Evolutionary conservation across 2,329 filamentous ascomycete species (phyloP), one percentile per base, ranked within the genome.

Genomic region (Claviceps sp.): DNA sequence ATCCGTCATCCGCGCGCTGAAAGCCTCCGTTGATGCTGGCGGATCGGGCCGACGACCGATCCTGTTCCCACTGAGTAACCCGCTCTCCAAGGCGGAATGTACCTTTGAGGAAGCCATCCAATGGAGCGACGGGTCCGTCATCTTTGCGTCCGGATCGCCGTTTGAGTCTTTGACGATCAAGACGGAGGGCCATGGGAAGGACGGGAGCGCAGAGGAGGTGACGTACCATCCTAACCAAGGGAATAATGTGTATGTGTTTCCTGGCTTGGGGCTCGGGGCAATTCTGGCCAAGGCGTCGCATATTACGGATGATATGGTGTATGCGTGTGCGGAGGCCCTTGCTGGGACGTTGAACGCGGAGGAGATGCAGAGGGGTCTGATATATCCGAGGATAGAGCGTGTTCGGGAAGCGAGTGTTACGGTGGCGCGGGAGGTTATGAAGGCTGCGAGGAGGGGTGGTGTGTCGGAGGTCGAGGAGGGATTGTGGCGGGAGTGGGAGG

Each of bases 1-100:
- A 63, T 78, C 85, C 18, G 85, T 95, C 54, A 76, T 98, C 55
- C 80, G 83, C 56, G 78, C 78, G n/a, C 72, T 84, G 56, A 82
- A 83, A 71, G 72, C 73, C 4, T 81, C 78, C 1, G 79, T 84
- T 37, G 79, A 84, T 57, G 71, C 76, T 40, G 76, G 78, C 48
- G 80, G 80, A 48, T 64, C 81, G 59, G 89, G 89, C 68, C 81
- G 89, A 56, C 77, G 81, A 57, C 90, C 93, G 56, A 91, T 95
- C 64, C 85, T 96, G 62, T 97, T 98, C 81, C 91, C 91, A 51
- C 83, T 98, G 44, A 95, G 88, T 70, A 97, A 98, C 74, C 93
- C 93, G 48, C 83, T 90, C 49, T 90, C 85, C 71, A 96, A 97
- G 76, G 94, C 91, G 8, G 93, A 98, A 73, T 97, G 93, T 74